Conservation (phyloP, 768 basidiomycete species). For the Candolleomyces aberdarensis region DNA sequence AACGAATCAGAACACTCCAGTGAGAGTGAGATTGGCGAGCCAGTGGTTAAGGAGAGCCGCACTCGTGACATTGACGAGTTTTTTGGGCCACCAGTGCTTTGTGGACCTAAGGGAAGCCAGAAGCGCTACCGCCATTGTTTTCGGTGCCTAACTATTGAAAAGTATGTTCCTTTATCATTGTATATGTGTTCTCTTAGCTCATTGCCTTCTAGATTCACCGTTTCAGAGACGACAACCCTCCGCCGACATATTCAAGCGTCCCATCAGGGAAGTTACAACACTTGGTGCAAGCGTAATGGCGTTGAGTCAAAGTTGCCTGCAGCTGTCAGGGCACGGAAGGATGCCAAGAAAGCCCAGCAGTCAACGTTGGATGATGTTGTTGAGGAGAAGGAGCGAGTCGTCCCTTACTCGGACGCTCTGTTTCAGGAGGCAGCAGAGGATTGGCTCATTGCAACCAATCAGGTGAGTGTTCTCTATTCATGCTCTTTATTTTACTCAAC, state of each 20-base stretch:
- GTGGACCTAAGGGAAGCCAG: neutral
- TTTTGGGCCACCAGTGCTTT: neutral
- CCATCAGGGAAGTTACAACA: constrained; percentile 17
- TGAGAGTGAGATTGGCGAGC: neutral
- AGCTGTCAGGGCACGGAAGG: constrained; percentile 17
- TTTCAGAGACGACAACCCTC: constrained; percentile 10
- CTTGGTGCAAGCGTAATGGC: constrained; percentile 22
- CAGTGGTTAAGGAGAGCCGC: neutral
- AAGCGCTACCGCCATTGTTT: neutral
- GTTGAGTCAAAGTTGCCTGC: constrained; percentile 28
- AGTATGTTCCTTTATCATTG: no score
- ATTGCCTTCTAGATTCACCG: neutral
- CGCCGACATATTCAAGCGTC: constrained; percentile 11
- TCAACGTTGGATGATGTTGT: constrained; percentile 22
- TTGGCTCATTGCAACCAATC: constrained; percentile 37
- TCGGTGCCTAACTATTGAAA: no score
- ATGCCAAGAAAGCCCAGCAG: neutral
- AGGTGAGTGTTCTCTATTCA: constrained; percentile 21
- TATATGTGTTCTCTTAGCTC: neutral
- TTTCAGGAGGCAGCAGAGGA: constrained; percentile 29
- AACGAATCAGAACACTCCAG: no score
- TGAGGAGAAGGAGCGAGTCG: constrained; percentile 10
- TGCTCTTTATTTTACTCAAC: no score
- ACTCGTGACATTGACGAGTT: neutral
- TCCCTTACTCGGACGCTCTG: constrained; percentile 26